Evolutionary conservation across 768 basidiomycete genomes (phyloP).

Genomic region (Boletus patriciae): DNA sequence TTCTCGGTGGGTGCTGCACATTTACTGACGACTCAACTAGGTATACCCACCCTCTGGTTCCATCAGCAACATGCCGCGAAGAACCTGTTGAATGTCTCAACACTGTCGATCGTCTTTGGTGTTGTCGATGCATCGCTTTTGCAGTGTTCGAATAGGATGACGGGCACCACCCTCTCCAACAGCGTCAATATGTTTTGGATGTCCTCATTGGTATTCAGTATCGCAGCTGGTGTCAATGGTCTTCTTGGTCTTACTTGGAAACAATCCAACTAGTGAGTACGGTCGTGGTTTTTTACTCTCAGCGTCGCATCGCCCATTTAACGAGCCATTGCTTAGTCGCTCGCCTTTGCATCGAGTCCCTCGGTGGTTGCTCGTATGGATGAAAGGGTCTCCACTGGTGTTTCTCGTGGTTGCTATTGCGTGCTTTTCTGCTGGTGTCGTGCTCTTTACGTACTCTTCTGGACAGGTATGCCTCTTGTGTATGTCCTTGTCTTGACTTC

Average conservation of each 20-base stretch:
- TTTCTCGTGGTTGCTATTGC: constrained; percentile 82
- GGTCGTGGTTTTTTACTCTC: neutral
- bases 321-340: constrained; percentile 30
- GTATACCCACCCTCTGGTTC: constrained; percentile 52
- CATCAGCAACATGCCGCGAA: constrained; percentile 50
- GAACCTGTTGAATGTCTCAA: constrained; percentile 51
- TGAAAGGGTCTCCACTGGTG: constrained; percentile 78
- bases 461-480: constrained; percentile 46
- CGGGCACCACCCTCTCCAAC: constrained; percentile 32
- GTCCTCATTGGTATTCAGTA: constrained; percentile 51
- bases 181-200: constrained; percentile 55
- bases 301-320: neutral
- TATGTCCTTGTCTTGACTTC: neutral
- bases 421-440: constrained; percentile 75
- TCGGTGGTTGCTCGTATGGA: constrained; percentile 69
- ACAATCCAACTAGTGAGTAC: constrained; percentile 50
- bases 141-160: constrained; percentile 40
- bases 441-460: constrained; percentile 75
- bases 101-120: constrained; percentile 54
- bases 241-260: constrained; percentile 55
- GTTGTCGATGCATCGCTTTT: constrained; percentile 51
- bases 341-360: constrained; percentile 53
- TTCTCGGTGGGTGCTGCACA: neutral
- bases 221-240: constrained; percentile 52
- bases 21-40: constrained; percentile 23